Evolutionary conservation across 805 yeast genomes (phyloP), one percentile per base, ranked within the genome.

Genomic region (Scheffersomyces coipomensis): DNA sequence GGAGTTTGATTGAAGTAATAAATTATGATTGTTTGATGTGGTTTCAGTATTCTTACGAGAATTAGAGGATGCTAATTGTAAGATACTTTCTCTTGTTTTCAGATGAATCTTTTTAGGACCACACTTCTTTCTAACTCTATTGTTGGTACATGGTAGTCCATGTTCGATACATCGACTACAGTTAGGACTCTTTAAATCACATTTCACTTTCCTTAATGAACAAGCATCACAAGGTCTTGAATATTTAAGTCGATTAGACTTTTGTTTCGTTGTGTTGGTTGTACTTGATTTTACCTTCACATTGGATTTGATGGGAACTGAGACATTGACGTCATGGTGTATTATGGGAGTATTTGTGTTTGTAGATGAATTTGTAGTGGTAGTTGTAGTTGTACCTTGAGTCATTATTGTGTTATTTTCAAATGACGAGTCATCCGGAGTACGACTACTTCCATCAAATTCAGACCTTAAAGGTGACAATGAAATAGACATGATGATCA

Each of bases 151-250:
- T 5, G 58, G 55, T 10, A 63, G 43, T 24, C 52, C 48, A 45
- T 61, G 62, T 15, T 52, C 48, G 2, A 48, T 38, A 45, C 73
- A 67, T 26, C 62, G 46, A 1, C 53, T 41, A 42, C 73, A 67
- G 6, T 9, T 15, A 5, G 69, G 69, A 17, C 48, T 50, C 31
- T 43, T 34, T 17, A 48, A 49, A 38, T 62, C 62, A 47, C 73
- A 67, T 16, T 61, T 53, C 32, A 65, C 59, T 35, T 66, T 61
- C 21, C 72, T 40, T 34, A 64, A 47, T 10, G 71, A 61, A 49
- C 73, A 67, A 2, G 61, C 65, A 46, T 67, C 72, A 45, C 73
- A 67, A 4, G 73, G 71, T 19, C 70, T 46, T 5, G 63, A 46
- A 35, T 60, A 56, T 34, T 55, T 53, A 38, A 60, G 45, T 31